Percentiles rank a stretch among this genome's conserved stretches.
Conservation (phyloP, 441 rosid genomes). For the Sinapis alba region DNA sequence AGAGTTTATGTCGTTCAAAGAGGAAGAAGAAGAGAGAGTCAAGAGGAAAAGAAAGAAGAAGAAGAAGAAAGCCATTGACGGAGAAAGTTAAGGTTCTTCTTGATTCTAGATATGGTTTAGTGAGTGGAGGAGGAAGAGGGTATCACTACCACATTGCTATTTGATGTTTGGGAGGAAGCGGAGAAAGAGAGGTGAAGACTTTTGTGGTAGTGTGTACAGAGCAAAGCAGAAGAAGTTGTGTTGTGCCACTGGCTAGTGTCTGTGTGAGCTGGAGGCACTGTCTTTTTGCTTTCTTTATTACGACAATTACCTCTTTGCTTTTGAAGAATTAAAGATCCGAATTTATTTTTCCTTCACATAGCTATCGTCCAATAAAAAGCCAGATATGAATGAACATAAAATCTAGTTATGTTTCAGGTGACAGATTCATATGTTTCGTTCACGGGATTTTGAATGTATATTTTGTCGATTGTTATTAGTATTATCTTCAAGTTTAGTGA, state of each 20-base stretch:
- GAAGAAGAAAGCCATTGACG: neutral
- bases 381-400: constrained; percentile 15
- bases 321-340: neutral
- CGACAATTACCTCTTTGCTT: constrained; percentile 7
- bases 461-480: neutral
- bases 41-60: constrained; percentile 39
- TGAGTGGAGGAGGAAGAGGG: neutral
- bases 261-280: constrained; percentile 38
- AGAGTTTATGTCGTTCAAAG: constrained; percentile 33
- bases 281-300: constrained; percentile 24
- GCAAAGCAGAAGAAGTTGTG: constrained; percentile 19
- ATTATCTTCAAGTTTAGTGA: neutral
- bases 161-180: neutral
- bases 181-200: neutral
- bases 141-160: neutral
- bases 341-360: neutral
- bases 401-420: constrained; percentile 31
- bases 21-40: constrained; percentile 46
- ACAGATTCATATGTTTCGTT: constrained; percentile 14
- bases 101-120: neutral
- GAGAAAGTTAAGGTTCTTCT: neutral
- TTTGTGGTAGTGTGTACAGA: constrained; percentile 29
- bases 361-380: neutral
- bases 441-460: constrained; percentile 22
- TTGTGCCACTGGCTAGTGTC: constrained; percentile 23